These are phyloP conservation scores for Sporothrix mexicana DNA, from an alignment of 2,329 filamentous ascomycete species.

Conservation along the genomic window DNA sequence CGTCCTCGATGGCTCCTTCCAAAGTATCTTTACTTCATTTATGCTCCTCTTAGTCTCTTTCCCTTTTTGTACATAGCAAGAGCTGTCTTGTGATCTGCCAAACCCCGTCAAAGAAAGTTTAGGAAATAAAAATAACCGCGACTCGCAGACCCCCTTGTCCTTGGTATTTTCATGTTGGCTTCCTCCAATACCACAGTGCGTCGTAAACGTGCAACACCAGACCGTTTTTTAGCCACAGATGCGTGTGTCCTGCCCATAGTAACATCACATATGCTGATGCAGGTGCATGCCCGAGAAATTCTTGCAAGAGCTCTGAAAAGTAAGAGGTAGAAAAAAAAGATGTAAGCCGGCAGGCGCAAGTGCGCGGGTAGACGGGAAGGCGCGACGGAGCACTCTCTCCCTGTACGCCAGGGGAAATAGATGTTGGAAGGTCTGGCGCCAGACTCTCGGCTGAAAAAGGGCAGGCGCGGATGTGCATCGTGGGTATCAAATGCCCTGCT, in stretches of 20 bases:
- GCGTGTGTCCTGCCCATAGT: not conserved
- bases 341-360: not conserved
- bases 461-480: constrained; percentile 1
- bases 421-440: not conserved
- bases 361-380: not conserved
- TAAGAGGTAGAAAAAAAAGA: not conserved
- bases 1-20: constrained; percentile 1
- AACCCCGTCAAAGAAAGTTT: not conserved
- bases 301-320: no score
- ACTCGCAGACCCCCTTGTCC: not conserved
- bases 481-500: not conserved
- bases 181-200: not conserved
- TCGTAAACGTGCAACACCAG: not conserved
- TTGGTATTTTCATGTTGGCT: not conserved
- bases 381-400: not conserved
- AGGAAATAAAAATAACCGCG: not conserved
- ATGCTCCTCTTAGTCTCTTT: not conserved
- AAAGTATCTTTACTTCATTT: not conserved
- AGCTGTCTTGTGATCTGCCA: not conserved
- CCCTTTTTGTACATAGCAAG: not conserved
- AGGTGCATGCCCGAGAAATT: not conserved
- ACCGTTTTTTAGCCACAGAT: not conserved
- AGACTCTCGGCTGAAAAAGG: not conserved
- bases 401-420: not conserved
- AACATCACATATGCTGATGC: not conserved